Evolutionary conservation across 768 basidiomycete species (phyloP), one percentile per base, ranked within the genome.

Genomic region (Sistotremastrum niveocremeum): DNA sequence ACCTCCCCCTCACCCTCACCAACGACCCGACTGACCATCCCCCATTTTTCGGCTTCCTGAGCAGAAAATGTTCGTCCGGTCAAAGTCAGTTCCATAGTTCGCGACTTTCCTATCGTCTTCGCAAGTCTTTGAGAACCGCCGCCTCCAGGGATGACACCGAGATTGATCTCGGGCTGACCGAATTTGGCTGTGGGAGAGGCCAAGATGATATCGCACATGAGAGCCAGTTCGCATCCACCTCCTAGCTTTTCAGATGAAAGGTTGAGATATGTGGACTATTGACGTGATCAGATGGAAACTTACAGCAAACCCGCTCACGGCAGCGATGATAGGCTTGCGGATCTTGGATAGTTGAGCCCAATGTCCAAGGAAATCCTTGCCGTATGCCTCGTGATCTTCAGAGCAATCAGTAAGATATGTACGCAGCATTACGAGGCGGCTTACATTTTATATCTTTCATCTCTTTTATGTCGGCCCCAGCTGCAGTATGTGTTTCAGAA

Each of bases 401-500:
- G 11, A 8, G 34, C 11, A n/a, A 6, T 34, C 34, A 43, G 28
- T 7, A 7, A 28, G 9, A 33, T 9, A 0, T 12, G 9, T 10
- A 7, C 3, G 37, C 11, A 32, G 12, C n/a, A 20, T 35, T 36
- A 47, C 12, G 10, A 43, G n/a, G 30, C 10, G 4, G 64, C 77
- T 58, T 56, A 90, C 89, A 95, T 49, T 79, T 68, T 65, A 91
- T 91, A 66, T 93, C 87, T 64, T 90, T 91, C 94, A 98, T 98
- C 65, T 98, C 91, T 67, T 95, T 97, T 65, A 99, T 97, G 64
- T 99, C 94, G 20, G 94, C 94, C 3, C 94, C 91, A 55, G 91
- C 91, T 90, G 46, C 11, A 53, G 11, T 39, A 39, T 10, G 7
- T 38, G 11, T 6, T 29, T 11, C 36, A 36, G 28, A 8, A 40